Base-by-base conservation (phyloP, 345 rosid species). In the Anastatica hierochuntica region DNA sequence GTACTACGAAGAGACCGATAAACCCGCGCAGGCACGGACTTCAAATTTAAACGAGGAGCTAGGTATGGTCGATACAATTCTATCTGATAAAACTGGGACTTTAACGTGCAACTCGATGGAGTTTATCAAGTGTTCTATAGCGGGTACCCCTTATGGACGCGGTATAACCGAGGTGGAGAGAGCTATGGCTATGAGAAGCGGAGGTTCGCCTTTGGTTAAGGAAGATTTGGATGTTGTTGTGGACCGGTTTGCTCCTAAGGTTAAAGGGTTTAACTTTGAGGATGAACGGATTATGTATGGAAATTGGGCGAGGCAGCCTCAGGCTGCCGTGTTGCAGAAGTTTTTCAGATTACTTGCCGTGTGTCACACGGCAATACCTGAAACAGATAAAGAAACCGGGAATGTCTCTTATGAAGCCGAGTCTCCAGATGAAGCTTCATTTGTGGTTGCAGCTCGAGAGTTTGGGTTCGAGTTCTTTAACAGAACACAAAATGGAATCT, bases 1-100 rank as follows among this genome's bases (percentile, higher is more conserved):
- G 98, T 90, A 90, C 73, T 71, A 80, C 8, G 95, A 84, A 59
- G 96, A 87, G 61, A 64, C 81, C 0, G 95, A 90, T 71, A 81
- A 77, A 66, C 98, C 98, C 2, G 98, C 98, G 4, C 74, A 64
- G 27, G 98, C 98, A 8, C 80, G 96, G 23, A 90, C 96, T 12
- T 90, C 98, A 10, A 90, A 90, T 74, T 76, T 90, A 60, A 90
- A 90, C n/a, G 98, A 90, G 78, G 98, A 90, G 74, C 98, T 90
- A 0, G 98, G 98, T 10, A 94, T 87, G 70, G 98, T 90, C 6
- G 94, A 84, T 34, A 90, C 98, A 10, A 72, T 90, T 34, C 79
- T 90, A 29, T 90, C 96, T 0, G 98, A 90, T 67, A 90, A 90
- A 68, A 90, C 98, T 2, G 98, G 98, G 29, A 90, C 98, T 7